phyloP scores from a whole-genome alignment of 176 grass and related monocot genomes.

The Cymbopogon citratus region DNA sequence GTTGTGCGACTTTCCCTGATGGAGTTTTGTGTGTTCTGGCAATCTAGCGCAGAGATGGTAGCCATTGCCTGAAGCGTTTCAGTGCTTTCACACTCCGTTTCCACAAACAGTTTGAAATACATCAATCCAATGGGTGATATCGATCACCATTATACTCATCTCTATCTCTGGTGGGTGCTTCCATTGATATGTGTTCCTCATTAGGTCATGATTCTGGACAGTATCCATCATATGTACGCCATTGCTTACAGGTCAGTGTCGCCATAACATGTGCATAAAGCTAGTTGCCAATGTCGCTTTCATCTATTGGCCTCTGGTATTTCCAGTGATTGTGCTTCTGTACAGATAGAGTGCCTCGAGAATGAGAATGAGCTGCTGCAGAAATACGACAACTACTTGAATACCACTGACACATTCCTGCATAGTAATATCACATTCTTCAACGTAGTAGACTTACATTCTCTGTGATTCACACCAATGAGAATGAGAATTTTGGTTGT shows the following conservation, averaged over 20 bases:
- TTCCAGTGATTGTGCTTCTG: background rate
- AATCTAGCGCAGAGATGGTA: slow-evolving; percentile 21
- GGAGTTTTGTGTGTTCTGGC: background rate
- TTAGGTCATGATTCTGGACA: too few species aligned
- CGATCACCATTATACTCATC: background rate
- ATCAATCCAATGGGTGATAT: too few species aligned
- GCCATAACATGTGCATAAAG: background rate
- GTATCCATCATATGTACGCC: background rate
- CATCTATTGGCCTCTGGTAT: background rate
- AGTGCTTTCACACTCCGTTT: too few species aligned
- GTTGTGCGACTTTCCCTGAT: background rate
- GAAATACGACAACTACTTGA: slow-evolving; percentile 59
- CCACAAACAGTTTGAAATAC: background rate
- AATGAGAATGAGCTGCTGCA: slow-evolving; percentile 65
- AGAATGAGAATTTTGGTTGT: too few species aligned
- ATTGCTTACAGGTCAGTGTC: background rate
- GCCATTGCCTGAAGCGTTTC: too few species aligned
- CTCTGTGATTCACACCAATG: too few species aligned
- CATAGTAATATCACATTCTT: too few species aligned
- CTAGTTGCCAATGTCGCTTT: background rate
- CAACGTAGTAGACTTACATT: too few species aligned
- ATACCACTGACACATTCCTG: too few species aligned
- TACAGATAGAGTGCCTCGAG: slow-evolving; percentile 70
- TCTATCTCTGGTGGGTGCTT: background rate
- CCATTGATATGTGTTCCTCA: background rate